phyloP scores from a whole-genome alignment of 345 rosid species.

The Excoecaria cochinchinensis region DNA sequence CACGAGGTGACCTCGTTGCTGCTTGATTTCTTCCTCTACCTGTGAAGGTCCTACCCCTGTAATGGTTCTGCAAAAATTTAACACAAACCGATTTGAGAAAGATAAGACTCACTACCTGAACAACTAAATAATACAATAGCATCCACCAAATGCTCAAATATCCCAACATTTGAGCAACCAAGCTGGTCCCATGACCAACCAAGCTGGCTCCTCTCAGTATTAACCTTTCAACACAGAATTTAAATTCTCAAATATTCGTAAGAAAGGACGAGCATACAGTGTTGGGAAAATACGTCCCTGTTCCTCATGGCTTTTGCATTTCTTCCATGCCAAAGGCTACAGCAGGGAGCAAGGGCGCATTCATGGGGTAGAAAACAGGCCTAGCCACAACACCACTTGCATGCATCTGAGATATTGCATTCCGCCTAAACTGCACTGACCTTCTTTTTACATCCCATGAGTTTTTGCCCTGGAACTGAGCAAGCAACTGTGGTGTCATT shows the following conservation, averaged over 20 bases:
- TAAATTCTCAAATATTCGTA: constrained; percentile 15
- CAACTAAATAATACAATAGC: not conserved
- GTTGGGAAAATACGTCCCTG: constrained; percentile 81
- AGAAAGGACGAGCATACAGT: constrained; percentile 41
- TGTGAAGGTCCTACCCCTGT: constrained; percentile 48
- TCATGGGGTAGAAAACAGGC: constrained; percentile 46
- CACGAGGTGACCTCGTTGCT: constrained; percentile 56
- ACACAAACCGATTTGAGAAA: constrained; percentile 19
- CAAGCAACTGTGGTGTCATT: constrained; percentile 34
- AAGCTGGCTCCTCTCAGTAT: constrained; percentile 7
- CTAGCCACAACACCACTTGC: constrained; percentile 48
- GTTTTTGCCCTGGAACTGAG: constrained; percentile 50
- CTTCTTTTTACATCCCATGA: constrained; percentile 58
- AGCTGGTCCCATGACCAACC: constrained; percentile 16
- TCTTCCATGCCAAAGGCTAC: constrained; percentile 61
- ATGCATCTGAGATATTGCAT: constrained; percentile 38
- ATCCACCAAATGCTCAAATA: constrained; percentile 12
- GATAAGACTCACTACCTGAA: constrained; percentile 2
- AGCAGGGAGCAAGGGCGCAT: constrained; percentile 44
- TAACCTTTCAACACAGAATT: constrained; percentile 15
- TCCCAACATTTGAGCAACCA: constrained; percentile 1
- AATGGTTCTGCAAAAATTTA: constrained; percentile 65
- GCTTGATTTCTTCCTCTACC: constrained; percentile 56
- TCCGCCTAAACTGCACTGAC: constrained; percentile 46
- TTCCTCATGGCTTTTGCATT: constrained; percentile 69